Conservation (phyloP, 108 stramenopile genomes). For the Fragilaria radians region DNA sequence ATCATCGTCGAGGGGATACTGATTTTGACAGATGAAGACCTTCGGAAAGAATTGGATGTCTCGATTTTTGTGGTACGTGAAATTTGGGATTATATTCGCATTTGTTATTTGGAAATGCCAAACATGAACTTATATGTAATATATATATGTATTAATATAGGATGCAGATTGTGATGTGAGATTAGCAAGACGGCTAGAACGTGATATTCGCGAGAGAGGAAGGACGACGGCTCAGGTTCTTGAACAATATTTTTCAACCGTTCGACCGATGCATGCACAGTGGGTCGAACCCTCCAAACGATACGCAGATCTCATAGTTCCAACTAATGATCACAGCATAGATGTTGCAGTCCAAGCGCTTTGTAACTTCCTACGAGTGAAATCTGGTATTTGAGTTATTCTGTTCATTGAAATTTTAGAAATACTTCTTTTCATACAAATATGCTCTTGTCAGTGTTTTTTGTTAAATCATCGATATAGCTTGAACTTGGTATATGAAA, state of each 20-base stretch:
- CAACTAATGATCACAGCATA: conserved; percentile 41
- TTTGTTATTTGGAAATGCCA: neutral
- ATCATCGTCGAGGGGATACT: conserved; percentile 92
- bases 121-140: neutral
- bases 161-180: conserved; percentile 83
- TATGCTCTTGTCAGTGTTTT: too few species aligned
- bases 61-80: conserved; percentile 89
- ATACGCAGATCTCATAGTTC: conserved; percentile 88
- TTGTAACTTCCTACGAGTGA: conserved; percentile 58
- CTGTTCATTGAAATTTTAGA: too few species aligned
- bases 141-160: conserved; percentile 16
- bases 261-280: conserved; percentile 91
- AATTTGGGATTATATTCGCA: conserved; percentile 1
- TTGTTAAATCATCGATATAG: too few species aligned
- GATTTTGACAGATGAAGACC: conserved; percentile 68
- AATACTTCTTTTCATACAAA: too few species aligned
- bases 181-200: conserved; percentile 71
- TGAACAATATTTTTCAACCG: conserved; percentile 76
- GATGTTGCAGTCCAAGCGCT: conserved; percentile 66
- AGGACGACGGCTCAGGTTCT: conserved; percentile 73
- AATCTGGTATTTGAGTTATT: too few species aligned
- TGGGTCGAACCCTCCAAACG: conserved; percentile 89
- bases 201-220: conserved; percentile 83
- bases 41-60: conserved; percentile 78
- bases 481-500: too few species aligned